Evolutionary conservation across 306 rosid species (phyloP), one percentile per base, ranked within the genome.

Genomic region (Dalbergia cochinchinensis): DNA sequence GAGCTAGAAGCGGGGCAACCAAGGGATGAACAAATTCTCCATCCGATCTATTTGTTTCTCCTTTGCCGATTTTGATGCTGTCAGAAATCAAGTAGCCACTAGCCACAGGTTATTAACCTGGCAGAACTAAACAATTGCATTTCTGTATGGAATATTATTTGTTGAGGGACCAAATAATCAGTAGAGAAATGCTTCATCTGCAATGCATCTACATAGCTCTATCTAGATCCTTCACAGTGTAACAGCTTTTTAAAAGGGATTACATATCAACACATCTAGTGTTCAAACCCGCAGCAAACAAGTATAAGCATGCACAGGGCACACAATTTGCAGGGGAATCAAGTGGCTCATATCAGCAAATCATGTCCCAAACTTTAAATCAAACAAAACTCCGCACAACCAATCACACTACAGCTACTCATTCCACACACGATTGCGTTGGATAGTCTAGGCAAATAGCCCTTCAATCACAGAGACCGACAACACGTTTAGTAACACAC

Each of bases 51-150:
- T 75, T 72, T 65, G 73, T 31, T 68, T 81, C 80, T 72, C 60
- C 73, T 53, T 77, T 11, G 13, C 76, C 31, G 79, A 83, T 83
- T 87, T 83, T 64, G 76, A 15, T 11, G 44, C 72, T 66, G 69
- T 78, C 98, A 90, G 97, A 82, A 85, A 85, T 83, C 82, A 59
- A 85, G 79, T 83, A 65, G 57, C 41, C 68, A 54, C 47, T 83
- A 65, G 57, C 41, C 68, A 54, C 47, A 47, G 71, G 61, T 26
- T 83, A 80, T 78, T 67, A 82, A 71, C 74, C 73, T 42, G 51
- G 35, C 11, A 77, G 57, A 82, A 58, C 66, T 74, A 48, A 65
- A 57, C 6, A 26, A 82, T 44, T 42, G 77, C 39, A 78, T 74
- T 65, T 71, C 74, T 15, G 9, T 5, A 57, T 67, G 62, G 45